Evolutionary conservation across 352 stramenopile species (phyloP), one percentile per base, ranked within the genome.

Genomic region (Phytophthora sojae): DNA sequence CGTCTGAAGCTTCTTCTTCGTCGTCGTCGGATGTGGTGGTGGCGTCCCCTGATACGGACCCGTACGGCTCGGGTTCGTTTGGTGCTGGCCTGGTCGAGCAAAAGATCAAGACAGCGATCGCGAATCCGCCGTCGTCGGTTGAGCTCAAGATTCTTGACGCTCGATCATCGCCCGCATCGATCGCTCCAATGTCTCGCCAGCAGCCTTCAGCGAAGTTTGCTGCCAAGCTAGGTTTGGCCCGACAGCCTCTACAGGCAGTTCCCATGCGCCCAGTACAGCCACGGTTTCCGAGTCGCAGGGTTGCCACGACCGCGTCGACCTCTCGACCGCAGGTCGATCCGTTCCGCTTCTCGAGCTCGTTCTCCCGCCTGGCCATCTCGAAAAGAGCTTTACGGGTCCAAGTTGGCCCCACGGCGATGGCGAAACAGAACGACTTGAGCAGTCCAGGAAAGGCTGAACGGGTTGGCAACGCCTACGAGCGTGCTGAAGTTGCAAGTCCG

Each of bases 11-110:
- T 44, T 63, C 50, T 3, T 23, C 30, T 45, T n/a, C n/a, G 3
- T 35, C 52, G 25, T n/a, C n/a, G n/a, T n/a, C n/a, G n/a, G 54
- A 61, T 9, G 17, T 30, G 9, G 55, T 94, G 47, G 69, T 90
- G n/a, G 84, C 86, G 39, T 68, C 64, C 2, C 81, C 79, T 0
- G 80, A 91, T 42, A 75, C 72, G 7, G 81, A 89, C 57, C 86
- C 84, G 9, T 93, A 91, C 60, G 84, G 82, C n/a, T 65, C 77
- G 4, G 82, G 81, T 11, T 75, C 85, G 4, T 92, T 88, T 56
- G 85, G 81, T 23, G 63, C 75, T 17, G 82, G 84, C 11, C 65
- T 88, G 3, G 64, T 94, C 6, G 85, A 94, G 45, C 67, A 87
- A 37, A 80, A 79, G n/a, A 76, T 89, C 37, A 77, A 89, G 42